Conservation (phyloP, 148 eudicot species). For the Vaccinium vitisidaea region DNA sequence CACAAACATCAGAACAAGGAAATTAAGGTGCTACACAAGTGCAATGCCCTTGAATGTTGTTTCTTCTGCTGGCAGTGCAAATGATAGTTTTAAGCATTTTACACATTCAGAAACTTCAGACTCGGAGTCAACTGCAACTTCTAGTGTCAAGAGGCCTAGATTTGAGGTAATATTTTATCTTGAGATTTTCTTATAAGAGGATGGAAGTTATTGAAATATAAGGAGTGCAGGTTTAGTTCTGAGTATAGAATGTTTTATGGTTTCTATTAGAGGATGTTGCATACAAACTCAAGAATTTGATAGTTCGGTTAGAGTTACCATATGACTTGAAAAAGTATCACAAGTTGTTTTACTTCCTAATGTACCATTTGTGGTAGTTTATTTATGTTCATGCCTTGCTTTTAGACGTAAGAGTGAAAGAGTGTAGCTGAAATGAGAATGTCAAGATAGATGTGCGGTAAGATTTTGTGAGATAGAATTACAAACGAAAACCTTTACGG, state of each 20-base stretch:
- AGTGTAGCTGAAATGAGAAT: too few relatives aligned
- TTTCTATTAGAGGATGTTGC: too few relatives aligned
- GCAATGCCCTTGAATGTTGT: constrained; percentile 83
- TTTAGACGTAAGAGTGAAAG: too few relatives aligned
- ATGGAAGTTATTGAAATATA: not conserved
- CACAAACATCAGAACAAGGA: constrained; percentile 68
- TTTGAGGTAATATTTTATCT: constrained; percentile 58
- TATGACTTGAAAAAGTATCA: too few relatives aligned
- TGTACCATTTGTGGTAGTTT: too few relatives aligned
- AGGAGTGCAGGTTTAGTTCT: not conserved
- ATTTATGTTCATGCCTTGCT: too few relatives aligned
- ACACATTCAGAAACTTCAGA: constrained; percentile 60
- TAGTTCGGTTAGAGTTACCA: too few relatives aligned
- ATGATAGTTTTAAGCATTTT: constrained; percentile 63
- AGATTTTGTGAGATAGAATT: too few relatives aligned
- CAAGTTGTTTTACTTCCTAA: too few relatives aligned
- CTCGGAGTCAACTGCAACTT: constrained; percentile 84
- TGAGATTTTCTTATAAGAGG: constrained; percentile 6
- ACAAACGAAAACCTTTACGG: too few relatives aligned
- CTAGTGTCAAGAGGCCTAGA: constrained; percentile 62
- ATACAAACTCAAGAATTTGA: too few relatives aligned
- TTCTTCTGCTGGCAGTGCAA: constrained; percentile 66
- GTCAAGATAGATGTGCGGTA: too few relatives aligned
- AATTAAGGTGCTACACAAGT: constrained; percentile 78
- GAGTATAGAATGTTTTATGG: not conserved